Conservation (phyloP, 2,329 filamentous ascomycete species). For the Acrocalymma vagum region DNA sequence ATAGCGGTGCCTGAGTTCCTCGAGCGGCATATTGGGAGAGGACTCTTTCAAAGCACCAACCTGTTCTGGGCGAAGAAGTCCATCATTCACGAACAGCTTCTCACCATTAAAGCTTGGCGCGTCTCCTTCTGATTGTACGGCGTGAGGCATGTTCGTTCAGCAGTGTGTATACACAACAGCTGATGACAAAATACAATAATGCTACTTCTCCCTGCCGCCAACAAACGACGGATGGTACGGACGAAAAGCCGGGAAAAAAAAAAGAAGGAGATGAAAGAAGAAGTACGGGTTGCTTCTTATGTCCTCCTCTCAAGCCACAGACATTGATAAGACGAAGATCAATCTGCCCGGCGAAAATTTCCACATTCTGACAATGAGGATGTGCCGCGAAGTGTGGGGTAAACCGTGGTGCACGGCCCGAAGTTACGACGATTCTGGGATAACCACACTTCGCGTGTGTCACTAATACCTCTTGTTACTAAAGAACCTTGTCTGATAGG, state of each 20-base stretch:
- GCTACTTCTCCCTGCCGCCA: too few species aligned
- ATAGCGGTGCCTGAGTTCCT: conserved; percentile 58
- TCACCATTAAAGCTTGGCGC: conserved; percentile 32
- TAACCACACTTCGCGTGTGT: too few species aligned
- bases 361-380: conserved; percentile 13
- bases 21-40: conserved; percentile 53
- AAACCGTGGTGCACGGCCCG: conserved; percentile 17
- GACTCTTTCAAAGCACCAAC: conserved; percentile 55
- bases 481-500: conserved; percentile 26
- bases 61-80: conserved; percentile 55
- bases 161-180: too few species aligned
- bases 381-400: conserved; percentile 23
- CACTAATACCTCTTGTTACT: conserved; percentile 20
- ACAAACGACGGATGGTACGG: too few species aligned
- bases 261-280: neutral
- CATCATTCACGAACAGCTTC: conserved; percentile 56
- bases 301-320: neutral
- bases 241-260: neutral
- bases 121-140: conserved; percentile 31
- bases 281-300: too few species aligned
- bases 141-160: conserved; percentile 48
- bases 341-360: conserved; percentile 16
- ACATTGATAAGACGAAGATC: conserved; percentile 5
- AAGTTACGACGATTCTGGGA: conserved; percentile 16
- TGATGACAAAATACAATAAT: too few species aligned